Evolutionary conservation across 768 basidiomycete species (phyloP), one percentile per base, ranked within the genome.

Genomic region (Calocybe cyanea): DNA sequence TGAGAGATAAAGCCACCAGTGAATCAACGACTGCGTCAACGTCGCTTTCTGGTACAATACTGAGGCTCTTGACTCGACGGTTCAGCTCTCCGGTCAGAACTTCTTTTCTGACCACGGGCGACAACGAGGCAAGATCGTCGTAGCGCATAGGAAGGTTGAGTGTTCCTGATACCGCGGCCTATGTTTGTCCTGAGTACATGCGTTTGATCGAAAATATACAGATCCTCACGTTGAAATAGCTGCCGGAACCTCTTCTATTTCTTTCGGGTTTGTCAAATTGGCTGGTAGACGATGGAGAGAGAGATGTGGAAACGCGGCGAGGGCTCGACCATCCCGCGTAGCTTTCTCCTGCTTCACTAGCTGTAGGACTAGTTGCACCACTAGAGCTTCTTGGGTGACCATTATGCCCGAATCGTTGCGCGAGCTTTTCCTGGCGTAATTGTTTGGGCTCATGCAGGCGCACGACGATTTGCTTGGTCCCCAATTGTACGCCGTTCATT

Each of bases 381-480:
- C 86, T 88, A 2, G 84, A 78, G 49, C 75, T 84, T 51, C 87
- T 77, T 9, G 87, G 88, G 55, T 92, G 90, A 13, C 84, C 83
- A 55, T 87, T 88, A 53, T 83, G 80, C 5, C 78, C 80, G 56
- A 87, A 91, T n/a, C 88, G 75, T 45, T 85, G 83, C 11, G 89
- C 89, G 7, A 92, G 72, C 54, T 92, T 92, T 66, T 91, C 89
- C 60, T 92, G 87, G 17, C 92, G 78, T n/a, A 92, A 65, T 60
- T 91, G 87, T 61, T 92, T 93, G 7, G 91, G 92, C 63, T 94
- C 92, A 54, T 94, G 91, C 42, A 94, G 67, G 33, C 92, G 80
- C 20, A 95, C 92, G 1, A 89, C 85, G 31, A 95, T 73, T 43
- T 86, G 80, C 60, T 92, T 91, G 11, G 73, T 67, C 23, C 87